Base-by-base conservation (phyloP, 2,329 filamentous ascomycete species). In the Leptographium procerum region DNA sequence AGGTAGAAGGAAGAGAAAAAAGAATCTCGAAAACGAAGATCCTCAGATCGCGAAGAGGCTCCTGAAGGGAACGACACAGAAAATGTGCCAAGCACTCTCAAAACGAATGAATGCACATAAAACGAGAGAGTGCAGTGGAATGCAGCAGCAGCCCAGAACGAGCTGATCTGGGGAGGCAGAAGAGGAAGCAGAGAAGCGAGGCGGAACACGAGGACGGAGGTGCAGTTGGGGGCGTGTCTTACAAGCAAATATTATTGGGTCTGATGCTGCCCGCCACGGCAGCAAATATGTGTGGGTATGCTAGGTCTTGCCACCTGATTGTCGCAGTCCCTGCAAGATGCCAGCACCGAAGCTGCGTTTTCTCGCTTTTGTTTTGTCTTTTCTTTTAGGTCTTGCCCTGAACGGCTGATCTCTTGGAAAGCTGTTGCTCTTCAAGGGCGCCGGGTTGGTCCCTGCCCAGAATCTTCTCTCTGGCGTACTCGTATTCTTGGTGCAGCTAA, bases 281-380 rank as follows among this genome's bases (percentile, higher is more conserved):
- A 26, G 29, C 9, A 43, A 43, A n/a, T 26, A 45, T 28, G 56
- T 58, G 54, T 57, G 53, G 52, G 56, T 52, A 59, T 57, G 36
- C 29, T 29, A 22, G 19, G 40, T 43, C n/a, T 16, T 43, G 40
- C 19, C 40, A 4, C 40, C 6, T 9, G 40, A n/a, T 6, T 16
- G 40, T 43, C 40, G 19, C 40, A 43, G n/a, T 43, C 19, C 19
- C 40, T 43, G 52, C 34, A 19, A 24, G 28, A 14, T 45, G 53
- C 9, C 22, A 26, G 22, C 45, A 24, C 45, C 22, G 11, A 24
- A 26, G 22, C 19, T 48, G 45, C 22, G 26, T 26, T 48, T 14
- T 51, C 45, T 48, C 28, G 45, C 45, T 48, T 48, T 43, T 47
- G 6, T 47, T 26, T 22, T 47, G n/a, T n/a, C n/a, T 47, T 14